Evolutionary conservation across 176 grass and related monocot species (phyloP).

Genomic region (Juncus inflexus): DNA sequence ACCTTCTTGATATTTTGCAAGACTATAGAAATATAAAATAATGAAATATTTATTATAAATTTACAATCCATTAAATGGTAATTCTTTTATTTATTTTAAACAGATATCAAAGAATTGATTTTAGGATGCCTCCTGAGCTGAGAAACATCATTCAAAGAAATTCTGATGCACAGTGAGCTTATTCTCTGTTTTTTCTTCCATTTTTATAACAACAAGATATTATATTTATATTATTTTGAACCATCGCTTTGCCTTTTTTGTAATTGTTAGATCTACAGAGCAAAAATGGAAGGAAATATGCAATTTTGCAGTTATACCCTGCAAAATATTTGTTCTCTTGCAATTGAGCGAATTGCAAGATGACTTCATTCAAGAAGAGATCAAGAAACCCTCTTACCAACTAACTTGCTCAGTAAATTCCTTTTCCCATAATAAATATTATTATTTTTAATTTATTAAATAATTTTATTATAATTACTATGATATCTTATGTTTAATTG

Average conservation of each 20-base stretch:
- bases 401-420: constrained; percentile 69
- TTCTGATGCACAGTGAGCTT: constrained; percentile 38
- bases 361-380: constrained; percentile 86
- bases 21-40: no score
- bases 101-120: constrained; percentile 95
- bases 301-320: constrained; percentile 68
- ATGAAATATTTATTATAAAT: no score
- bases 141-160: constrained; percentile 40
- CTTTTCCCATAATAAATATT: background rate
- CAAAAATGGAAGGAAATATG: constrained; percentile 63
- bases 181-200: no score
- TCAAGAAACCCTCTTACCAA: constrained; percentile 67
- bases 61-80: no score
- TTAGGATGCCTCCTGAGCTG: constrained; percentile 69
- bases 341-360: constrained; percentile 86
- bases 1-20: no score
- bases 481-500: no score
- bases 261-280: constrained; percentile 43
- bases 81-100: constrained; percentile 10
- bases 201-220: background rate
- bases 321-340: constrained; percentile 78
- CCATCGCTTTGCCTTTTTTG: constrained; percentile 8
- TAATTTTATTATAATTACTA: background rate
- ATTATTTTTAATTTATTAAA: constrained; percentile 13
- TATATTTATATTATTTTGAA: background rate